Base-by-base conservation (phyloP, 805 yeast species). In the Sungouiella thailandica region DNA sequence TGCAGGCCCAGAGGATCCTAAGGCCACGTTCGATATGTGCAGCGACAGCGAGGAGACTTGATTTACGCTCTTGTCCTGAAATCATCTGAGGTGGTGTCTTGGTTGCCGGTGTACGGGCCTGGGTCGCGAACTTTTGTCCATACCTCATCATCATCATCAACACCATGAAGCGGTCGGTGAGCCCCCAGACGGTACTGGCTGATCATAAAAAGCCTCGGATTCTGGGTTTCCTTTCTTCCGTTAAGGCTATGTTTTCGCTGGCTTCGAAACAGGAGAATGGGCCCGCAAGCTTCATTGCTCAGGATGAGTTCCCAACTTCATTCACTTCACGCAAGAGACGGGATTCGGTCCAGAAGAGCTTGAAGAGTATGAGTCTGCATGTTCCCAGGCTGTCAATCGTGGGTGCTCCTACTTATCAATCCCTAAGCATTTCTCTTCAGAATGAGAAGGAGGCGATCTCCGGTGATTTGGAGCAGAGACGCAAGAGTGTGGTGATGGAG, bases 141-240 rank as follows among this genome's bases (percentile, higher is more conserved):
- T n/a, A n/a, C n/a, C n/a, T n/a, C n/a, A n/a, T n/a, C n/a, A n/a
- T n/a, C n/a, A n/a, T n/a, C n/a, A n/a, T n/a, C n/a, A n/a, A n/a
- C n/a, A n/a, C 32, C 24, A 46, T 46, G 50, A 46, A 46, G 25
- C 43, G 50, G 28, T 36, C 49, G 8, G 40, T 32, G 15, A 43
- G 50, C 24, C 44, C 48, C n/a, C 37, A 38, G 15, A 27, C 41
- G n/a, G 32, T 35, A 20, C 24, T 12, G 17, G 32, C 23, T 29
- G 44, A 41, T 26, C 41, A 41, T 37, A 28, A 43, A 17, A 36
- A 31, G 32, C 34, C 30, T 29, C 16, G 16, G 29, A 34, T 23
- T 18, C 26, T 31, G 12, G 41, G 39, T 5, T 17, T 44, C 16
- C 34, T 46, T 13, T 41, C 50, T 23, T 43, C 41, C 7, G 9